Base-by-base conservation (phyloP, 176 grass and related monocot species). In the Lolium rigidum region DNA sequence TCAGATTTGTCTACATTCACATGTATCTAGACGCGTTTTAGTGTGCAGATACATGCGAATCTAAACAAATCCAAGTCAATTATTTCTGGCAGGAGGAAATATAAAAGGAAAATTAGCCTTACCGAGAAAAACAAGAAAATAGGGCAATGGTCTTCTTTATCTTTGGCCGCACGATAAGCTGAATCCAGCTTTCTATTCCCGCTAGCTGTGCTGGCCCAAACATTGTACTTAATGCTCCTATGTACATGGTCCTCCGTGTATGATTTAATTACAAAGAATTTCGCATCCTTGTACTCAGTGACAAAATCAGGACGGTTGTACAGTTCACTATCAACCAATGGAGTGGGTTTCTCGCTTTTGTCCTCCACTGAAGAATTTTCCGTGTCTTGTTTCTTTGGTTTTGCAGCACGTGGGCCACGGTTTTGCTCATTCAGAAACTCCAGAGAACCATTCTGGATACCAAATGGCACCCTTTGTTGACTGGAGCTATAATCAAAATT, bases 71-170 rank as follows among this genome's bases (percentile, higher is more conserved):
- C 31, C 31, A 35, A 35, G 31, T 35, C 31, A 35, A 1, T 35
- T 35, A 35, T 35, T 35, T 35, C 31, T 35, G 31, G 6, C 18
- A 87, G 3, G 41, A 43, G 41, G 7, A 43, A 43, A 7, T 43
- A 43, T 43, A 43, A 43, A 43, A 91, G 21, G 6, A 41, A 76
- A 38, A 49, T 10, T 61, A 9, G 44, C 47, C 78, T 86, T 90
- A 93, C 91, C 88, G 91, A 93, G 91, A 93, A 93, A 88, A 93
- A 93, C n/a, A 93, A 83, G 67, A 93, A 90, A 90, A 93, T 68
- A 21, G 85, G 91, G 66, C 66, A 90, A 64, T 78, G 65, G 6
- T 86, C 82, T 85, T 93, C 82, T 90, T 88, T 88, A 68, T 85
- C 85, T 86, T 86, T 90, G 49, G 88, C 85, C 4, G 8, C 51